phyloP scores from a whole-genome alignment of 345 rosid species.

The Eucalyptus dawsonii region DNA sequence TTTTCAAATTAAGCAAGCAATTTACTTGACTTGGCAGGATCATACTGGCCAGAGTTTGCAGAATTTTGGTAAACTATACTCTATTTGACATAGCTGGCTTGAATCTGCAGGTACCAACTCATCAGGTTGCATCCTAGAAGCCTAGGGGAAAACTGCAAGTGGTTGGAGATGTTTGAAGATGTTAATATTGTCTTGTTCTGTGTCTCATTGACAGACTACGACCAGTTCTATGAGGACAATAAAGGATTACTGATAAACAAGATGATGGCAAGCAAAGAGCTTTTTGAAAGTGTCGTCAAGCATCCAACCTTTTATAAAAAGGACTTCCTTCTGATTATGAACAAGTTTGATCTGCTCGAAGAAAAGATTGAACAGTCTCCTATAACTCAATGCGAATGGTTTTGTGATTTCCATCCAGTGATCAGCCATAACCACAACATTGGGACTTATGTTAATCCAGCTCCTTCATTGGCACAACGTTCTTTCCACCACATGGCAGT shows the following conservation, averaged over 20 bases:
- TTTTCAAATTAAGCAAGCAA: background rate
- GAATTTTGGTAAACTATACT: background rate
- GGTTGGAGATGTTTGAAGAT: slow-evolving; percentile 83
- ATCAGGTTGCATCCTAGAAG: slow-evolving; percentile 58
- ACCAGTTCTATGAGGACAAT: slow-evolving; percentile 27
- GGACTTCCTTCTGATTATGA: slow-evolving; percentile 70
- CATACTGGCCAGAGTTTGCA: background rate
- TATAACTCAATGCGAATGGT: slow-evolving; percentile 71
- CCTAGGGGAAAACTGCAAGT: slow-evolving; percentile 72
- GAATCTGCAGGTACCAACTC: slow-evolving; percentile 58
- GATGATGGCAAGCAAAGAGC: slow-evolving; percentile 67
- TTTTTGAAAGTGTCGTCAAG: slow-evolving; percentile 43
- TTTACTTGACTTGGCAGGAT: background rate
- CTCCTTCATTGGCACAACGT: slow-evolving; percentile 48
- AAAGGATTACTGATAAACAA: slow-evolving; percentile 53
- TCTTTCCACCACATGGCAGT: slow-evolving; percentile 63
- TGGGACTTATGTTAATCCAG: slow-evolving; percentile 9
- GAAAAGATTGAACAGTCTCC: slow-evolving; percentile 55
- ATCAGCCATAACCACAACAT: slow-evolving; percentile 30
- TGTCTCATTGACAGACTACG: slow-evolving; percentile 59
- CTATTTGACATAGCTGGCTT: background rate
- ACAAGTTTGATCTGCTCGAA: slow-evolving; percentile 71
- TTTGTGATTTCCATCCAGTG: slow-evolving; percentile 61
- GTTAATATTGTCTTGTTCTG: slow-evolving; percentile 58
- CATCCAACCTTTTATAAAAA: slow-evolving; percentile 50